A percentile compares a stretch with the other conserved stretches of the same genome.
Conservation (phyloP, 345 rosid genomes). For the Pugionium cornutum region DNA sequence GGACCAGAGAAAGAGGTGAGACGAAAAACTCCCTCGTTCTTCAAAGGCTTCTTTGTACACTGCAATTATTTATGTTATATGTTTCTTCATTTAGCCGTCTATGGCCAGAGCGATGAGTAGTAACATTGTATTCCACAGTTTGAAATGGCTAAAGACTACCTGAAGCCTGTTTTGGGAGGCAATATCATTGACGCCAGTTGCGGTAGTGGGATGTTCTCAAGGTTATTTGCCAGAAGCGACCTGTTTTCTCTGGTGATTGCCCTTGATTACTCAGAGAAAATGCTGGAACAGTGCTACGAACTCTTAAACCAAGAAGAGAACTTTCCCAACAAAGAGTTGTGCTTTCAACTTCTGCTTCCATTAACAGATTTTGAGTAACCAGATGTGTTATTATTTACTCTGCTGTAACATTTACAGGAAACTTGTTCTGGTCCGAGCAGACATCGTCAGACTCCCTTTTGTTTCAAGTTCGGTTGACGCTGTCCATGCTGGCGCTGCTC, state of each 20-base stretch:
- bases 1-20: conserved; percentile 88
- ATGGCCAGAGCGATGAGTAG: neutral
- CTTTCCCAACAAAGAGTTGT: conserved; percentile 72
- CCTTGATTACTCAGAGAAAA: conserved; percentile 88
- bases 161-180: conserved; percentile 78
- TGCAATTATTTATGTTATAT: neutral
- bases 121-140: conserved; percentile 51
- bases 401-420: conserved; percentile 49
- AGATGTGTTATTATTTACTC: neutral
- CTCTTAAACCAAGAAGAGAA: conserved; percentile 57
- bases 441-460: conserved; percentile 85
- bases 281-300: conserved; percentile 77
- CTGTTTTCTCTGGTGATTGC: conserved; percentile 74
- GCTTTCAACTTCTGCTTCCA: conserved; percentile 2
- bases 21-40: conserved; percentile 6
- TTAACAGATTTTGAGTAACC: conserved; percentile 7
- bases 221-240: conserved; percentile 70
- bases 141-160: conserved; percentile 69
- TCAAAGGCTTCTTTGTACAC: neutral
- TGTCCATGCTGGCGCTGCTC: conserved; percentile 89
- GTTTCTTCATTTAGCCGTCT: neutral
- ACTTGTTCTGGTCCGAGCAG: conserved; percentile 76
- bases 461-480: conserved; percentile 72
- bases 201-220: conserved; percentile 82
- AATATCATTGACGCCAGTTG: conserved; percentile 89